Conservation (phyloP, 108 stramenopile species). For the Ochromonas danica region DNA sequence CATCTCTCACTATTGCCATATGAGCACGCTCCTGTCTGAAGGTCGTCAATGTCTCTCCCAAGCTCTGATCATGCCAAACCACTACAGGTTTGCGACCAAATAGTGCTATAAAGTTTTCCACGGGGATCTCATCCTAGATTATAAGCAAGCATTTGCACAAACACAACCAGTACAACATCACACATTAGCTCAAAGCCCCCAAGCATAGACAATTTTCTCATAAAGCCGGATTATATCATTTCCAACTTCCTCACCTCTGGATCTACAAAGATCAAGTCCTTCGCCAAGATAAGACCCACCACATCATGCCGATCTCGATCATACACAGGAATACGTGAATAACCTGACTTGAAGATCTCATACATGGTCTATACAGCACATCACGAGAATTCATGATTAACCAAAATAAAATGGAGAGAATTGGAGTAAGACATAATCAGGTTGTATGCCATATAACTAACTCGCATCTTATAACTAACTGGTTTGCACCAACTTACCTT, state of each 20-base stretch:
- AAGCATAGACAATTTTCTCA: too few relatives aligned
- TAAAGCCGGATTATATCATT: too few relatives aligned
- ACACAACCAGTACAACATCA: too few relatives aligned
- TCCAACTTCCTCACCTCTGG: conserved; percentile 58
- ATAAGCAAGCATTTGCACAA: too few relatives aligned
- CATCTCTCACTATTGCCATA: conserved; percentile 89
- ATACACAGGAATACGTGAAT: conserved; percentile 82
- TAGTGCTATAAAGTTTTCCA: conserved; percentile 80
- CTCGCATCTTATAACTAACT: not conserved
- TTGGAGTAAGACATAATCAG: too few relatives aligned
- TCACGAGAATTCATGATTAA: not conserved
- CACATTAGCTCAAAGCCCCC: too few relatives aligned
- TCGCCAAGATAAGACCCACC: conserved; percentile 90
- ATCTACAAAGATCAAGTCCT: conserved; percentile 97
- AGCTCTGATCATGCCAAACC: conserved; percentile 51
- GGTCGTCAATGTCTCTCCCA: conserved; percentile 81
- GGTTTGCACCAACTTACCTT: not conserved
- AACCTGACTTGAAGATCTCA: conserved; percentile 92
- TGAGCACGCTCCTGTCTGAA: conserved; percentile 83
- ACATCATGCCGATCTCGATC: conserved; percentile 76
- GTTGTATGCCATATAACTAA: too few relatives aligned
- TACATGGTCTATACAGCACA: conserved; percentile 75
- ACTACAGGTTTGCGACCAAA: conserved; percentile 77
- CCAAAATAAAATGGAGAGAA: too few relatives aligned
- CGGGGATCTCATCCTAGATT: conserved; percentile 69